Base-by-base conservation (phyloP, 345 rosid genomes). In the Salix caprea region DNA sequence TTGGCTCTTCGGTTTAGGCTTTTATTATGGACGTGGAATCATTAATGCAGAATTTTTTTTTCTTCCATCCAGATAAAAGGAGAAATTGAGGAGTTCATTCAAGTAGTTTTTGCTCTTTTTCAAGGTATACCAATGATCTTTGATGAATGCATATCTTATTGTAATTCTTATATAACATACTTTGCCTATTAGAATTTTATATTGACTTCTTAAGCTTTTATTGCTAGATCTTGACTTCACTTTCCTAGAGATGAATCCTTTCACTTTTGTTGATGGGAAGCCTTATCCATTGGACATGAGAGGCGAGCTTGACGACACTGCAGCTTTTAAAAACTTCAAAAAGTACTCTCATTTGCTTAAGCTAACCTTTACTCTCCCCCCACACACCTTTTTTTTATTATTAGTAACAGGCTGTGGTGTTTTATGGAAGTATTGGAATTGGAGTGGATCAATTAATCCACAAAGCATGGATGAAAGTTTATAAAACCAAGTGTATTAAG, bases 231-330 rank as follows among this genome's bases (percentile, higher is more conserved):
- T 96, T 75, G 99, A 96, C 88, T 93, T 96, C 87, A 93, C 97
- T 58, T 93, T 93, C 90, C 89, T 96, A 28, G 99, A 96, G 89
- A 96, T 96, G 99, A 93, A 96, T 82, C 99, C 99, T 62, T 96
- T 96, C 80, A 81, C 99, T 37, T 80, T 96, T 79, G 94, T 93
- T 80, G 86, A 92, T 70, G 92, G 94, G 77, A 96, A 89, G 88
- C 99, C 98, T 79, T 96, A 96, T 87, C 98, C 97, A 71, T 77
- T 92, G 87, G 99, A 96, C 82, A 93, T 93, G 97, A 92, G 99
- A 85, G 97, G 99, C 76, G 98, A 96, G 85, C 94, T 96, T 70
- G 97, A 96, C 73, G 98, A 93, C 84, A 96, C 98, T 73, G 98
- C 99, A 79, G 86, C 97, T 82, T 92, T 92, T 88, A 96, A 96